Evolutionary conservation across 257 asterid species (phyloP).

Genomic region (Scutellaria baicalensis): DNA sequence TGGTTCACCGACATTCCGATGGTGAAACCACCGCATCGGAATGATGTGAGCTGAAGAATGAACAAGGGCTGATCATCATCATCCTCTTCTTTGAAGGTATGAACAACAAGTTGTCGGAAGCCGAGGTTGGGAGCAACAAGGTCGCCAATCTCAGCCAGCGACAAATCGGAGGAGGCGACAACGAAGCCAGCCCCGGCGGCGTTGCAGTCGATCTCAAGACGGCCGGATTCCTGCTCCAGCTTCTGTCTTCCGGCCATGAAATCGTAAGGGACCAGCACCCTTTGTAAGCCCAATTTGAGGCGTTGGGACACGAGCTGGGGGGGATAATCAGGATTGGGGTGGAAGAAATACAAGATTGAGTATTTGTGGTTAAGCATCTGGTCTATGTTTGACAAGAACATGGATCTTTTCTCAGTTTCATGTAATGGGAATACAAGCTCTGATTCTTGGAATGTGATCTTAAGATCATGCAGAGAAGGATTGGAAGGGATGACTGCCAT

Average conservation of each 20-base stretch:
- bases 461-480: too few relatives aligned
- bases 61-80: constrained; percentile 34
- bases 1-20: constrained; percentile 51
- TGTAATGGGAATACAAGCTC: too few relatives aligned
- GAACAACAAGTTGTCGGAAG: constrained; percentile 41
- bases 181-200: not conserved
- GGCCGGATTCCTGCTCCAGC: not conserved
- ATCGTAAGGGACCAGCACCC: too few relatives aligned
- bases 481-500: too few relatives aligned
- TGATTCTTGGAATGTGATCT: too few relatives aligned
- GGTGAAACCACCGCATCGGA: constrained; percentile 57
- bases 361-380: too few relatives aligned
- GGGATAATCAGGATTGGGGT: too few relatives aligned
- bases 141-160: constrained; percentile 19
- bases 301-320: too few relatives aligned
- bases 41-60: constrained; percentile 67
- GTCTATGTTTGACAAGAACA: too few relatives aligned
- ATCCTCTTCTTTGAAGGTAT: constrained; percentile 12
- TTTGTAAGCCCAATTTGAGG: too few relatives aligned
- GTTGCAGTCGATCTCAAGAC: not conserved
- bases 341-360: too few relatives aligned
- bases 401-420: too few relatives aligned
- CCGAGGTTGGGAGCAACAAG: constrained; percentile 49
- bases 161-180: not conserved
- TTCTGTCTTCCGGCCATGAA: not conserved